Percentiles rank a stretch among this genome's conserved stretches.
Conservation (phyloP, 2,329 filamentous ascomycete species). For the Chaetomium strumarium region DNA sequence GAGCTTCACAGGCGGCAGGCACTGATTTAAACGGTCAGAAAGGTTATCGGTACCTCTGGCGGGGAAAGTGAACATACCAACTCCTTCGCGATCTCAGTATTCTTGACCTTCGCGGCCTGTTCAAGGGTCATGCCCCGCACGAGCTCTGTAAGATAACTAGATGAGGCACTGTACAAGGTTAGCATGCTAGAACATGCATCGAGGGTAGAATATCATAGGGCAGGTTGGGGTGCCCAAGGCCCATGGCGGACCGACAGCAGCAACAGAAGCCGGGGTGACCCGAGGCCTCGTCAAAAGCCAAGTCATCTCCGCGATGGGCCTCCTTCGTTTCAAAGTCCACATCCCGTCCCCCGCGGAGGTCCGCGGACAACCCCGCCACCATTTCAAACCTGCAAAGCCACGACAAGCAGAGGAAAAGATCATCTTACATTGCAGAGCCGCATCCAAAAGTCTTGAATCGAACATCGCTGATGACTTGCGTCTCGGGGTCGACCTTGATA, state of each 20-base stretch:
- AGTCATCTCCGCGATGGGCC: too few relatives aligned
- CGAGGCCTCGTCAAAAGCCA: too few relatives aligned
- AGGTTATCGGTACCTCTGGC: slow-evolving; percentile 64
- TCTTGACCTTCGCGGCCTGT: slow-evolving; percentile 85
- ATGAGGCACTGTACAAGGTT: slow-evolving; percentile 53
- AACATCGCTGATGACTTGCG: slow-evolving; percentile 85
- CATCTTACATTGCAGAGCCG: slow-evolving; percentile 68
- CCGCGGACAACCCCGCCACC: too few relatives aligned
- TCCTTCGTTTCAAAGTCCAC: too few relatives aligned
- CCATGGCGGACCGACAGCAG: background rate
- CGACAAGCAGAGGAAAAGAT: background rate
- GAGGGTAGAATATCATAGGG: background rate
- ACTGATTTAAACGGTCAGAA: slow-evolving; percentile 50
- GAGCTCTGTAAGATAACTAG: slow-evolving; percentile 89
- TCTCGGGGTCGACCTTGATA: slow-evolving; percentile 83
- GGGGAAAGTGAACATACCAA: slow-evolving; percentile 63
- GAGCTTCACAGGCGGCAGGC: slow-evolving; percentile 69
- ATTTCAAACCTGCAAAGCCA: background rate
- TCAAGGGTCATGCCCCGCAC: slow-evolving; percentile 95
- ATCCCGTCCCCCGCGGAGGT: background rate
- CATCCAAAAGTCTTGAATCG: slow-evolving; percentile 99
- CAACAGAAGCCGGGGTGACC: too few relatives aligned
- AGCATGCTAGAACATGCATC: background rate
- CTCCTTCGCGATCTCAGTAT: slow-evolving; percentile 98
- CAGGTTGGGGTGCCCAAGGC: background rate